A percentile compares a stretch with the other conserved stretches of the same genome.
These are phyloP conservation scores for Leucoagaricus sp. DNA, from an alignment of 1,284 basidiomycete species.

Conservation along the genomic window DNA sequence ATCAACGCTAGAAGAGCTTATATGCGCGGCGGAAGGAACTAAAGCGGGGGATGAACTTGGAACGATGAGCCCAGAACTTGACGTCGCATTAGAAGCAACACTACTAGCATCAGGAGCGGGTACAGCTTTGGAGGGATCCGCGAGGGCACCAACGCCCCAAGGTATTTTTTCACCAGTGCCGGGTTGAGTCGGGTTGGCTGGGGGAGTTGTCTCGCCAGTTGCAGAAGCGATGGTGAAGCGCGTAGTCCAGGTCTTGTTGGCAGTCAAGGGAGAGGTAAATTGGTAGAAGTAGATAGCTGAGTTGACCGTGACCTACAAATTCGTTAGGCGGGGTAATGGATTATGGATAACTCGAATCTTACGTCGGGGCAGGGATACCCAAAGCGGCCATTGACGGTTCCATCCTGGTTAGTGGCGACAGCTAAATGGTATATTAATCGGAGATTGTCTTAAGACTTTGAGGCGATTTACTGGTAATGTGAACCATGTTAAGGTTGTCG, in stretches of 20 bases:
- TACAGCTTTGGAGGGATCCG: slow-evolving; percentile 40
- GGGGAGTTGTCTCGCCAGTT: slow-evolving; percentile 48
- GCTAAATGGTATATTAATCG: slow-evolving; percentile 35
- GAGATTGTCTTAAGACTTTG: not conserved
- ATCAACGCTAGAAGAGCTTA: not conserved
- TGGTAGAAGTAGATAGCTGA: slow-evolving; percentile 82
- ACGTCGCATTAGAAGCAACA: not conserved
- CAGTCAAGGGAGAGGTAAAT: slow-evolving; percentile 49
- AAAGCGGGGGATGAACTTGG: not conserved
- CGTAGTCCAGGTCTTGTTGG: slow-evolving; percentile 69
- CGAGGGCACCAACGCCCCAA: slow-evolving; percentile 72
- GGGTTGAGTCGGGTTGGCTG: slow-evolving; percentile 57
- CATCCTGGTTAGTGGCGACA: slow-evolving; percentile 51
- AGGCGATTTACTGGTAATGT: slow-evolving; percentile 62
- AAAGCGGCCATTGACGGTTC: slow-evolving; percentile 60
- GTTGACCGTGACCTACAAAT: slow-evolving; percentile 60
- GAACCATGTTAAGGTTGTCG: slow-evolving; percentile 69
- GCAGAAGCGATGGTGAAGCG: slow-evolving; percentile 77
- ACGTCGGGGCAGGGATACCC: slow-evolving; percentile 71
- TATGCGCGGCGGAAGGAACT: not conserved
- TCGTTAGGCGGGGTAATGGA: not conserved
- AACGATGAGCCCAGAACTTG: not conserved
- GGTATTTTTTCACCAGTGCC: slow-evolving; percentile 49
- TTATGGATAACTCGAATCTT: slow-evolving; percentile 18
- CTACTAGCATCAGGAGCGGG: slow-evolving; percentile 28